These are phyloP conservation scores for Penicillium bialowiezense DNA, from an alignment of 495 filamentous ascomycete genomes.

Conservation along the genomic window DNA sequence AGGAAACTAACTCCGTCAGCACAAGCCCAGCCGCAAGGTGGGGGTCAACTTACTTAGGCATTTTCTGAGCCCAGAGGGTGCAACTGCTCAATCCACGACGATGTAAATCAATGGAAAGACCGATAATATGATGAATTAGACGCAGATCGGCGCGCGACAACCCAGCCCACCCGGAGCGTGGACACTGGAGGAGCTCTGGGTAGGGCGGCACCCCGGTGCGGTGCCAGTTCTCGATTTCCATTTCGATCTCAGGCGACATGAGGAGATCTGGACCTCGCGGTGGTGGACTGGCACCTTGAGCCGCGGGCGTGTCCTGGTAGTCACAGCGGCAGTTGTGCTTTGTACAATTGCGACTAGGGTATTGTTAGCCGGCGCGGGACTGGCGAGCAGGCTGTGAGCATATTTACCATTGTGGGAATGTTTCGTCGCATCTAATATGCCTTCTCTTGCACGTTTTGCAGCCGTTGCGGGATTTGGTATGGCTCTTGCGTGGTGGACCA, in stretches of 20 bases:
- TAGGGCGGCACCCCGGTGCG: constrained; percentile 84
- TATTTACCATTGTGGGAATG: constrained; percentile 93
- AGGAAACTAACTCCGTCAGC: constrained; percentile 62
- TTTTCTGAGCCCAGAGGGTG: constrained; percentile 87
- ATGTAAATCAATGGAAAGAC: constrained; percentile 78
- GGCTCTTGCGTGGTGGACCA: constrained; percentile 64
- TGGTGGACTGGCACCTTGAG: constrained; percentile 59
- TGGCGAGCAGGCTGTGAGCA: neutral
- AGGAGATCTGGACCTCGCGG: constrained; percentile 75
- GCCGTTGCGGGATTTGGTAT: constrained; percentile 97
- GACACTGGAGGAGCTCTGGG: constrained; percentile 70
- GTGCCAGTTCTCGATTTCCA: constrained; percentile 78
- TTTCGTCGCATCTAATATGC: constrained; percentile 98
- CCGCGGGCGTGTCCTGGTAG: constrained; percentile 76
- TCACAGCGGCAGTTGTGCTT: constrained; percentile 98
- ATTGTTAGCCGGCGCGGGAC: neutral
- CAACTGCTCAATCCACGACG: constrained; percentile 72
- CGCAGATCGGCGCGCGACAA: constrained; percentile 76
- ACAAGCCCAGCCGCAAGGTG: neutral
- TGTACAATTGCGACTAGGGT: constrained; percentile 87
- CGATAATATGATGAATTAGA: constrained; percentile 86
- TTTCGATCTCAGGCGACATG: constrained; percentile 79
- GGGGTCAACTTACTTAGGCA: constrained; percentile 71
- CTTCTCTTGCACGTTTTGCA: constrained; percentile 96
- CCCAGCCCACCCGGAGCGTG: constrained; percentile 53